A percentile compares a stretch with the other conserved stretches of the same genome.
Conservation (phyloP, 2,329 filamentous ascomycete species). For the Aspergillus candidus region DNA sequence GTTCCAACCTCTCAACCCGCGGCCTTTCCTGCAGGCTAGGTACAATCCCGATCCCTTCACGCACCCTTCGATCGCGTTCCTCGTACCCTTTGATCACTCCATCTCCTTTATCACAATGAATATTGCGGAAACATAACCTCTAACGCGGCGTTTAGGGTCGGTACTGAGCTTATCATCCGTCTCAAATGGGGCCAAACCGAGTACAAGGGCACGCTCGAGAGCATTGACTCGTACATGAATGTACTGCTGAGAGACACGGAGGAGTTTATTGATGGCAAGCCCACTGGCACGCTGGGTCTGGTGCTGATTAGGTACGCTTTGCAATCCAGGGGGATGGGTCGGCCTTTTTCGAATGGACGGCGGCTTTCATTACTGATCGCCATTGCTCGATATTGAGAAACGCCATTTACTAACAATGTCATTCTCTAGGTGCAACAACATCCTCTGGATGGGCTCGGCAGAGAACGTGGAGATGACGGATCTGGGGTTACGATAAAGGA, state of each 20-base stretch:
- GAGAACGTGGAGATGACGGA: slow-evolving; percentile 47
- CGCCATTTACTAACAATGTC: not conserved
- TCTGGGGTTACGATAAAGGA: slow-evolving; percentile 28
- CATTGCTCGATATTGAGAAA: too few relatives aligned
- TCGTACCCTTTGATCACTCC: too few relatives aligned
- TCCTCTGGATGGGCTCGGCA: slow-evolving; percentile 75
- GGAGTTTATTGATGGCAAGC: slow-evolving; percentile 85
- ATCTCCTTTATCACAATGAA: not conserved
- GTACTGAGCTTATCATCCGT: slow-evolving; percentile 83
- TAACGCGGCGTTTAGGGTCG: slow-evolving; percentile 54
- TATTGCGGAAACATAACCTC: not conserved
- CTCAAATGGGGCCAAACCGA: slow-evolving; percentile 98
- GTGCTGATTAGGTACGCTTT: slow-evolving; percentile 74
- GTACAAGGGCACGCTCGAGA: slow-evolving; percentile 89
- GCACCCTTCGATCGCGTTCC: not conserved
- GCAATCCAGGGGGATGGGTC: too few relatives aligned
- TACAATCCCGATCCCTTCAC: slow-evolving; percentile 43
- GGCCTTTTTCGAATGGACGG: too few relatives aligned
- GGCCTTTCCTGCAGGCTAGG: slow-evolving; percentile 91
- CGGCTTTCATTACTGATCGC: too few relatives aligned
- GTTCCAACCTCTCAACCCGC: slow-evolving; percentile 94
- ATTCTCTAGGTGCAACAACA: slow-evolving; percentile 74
- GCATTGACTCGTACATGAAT: slow-evolving; percentile 98
- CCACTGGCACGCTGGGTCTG: slow-evolving; percentile 76
- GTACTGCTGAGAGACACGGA: slow-evolving; percentile 85